Evolutionary conservation across 2,329 filamentous ascomycete genomes (phyloP), one percentile per base, ranked within the genome.

Genomic region (Sporothrix schenckii): DNA sequence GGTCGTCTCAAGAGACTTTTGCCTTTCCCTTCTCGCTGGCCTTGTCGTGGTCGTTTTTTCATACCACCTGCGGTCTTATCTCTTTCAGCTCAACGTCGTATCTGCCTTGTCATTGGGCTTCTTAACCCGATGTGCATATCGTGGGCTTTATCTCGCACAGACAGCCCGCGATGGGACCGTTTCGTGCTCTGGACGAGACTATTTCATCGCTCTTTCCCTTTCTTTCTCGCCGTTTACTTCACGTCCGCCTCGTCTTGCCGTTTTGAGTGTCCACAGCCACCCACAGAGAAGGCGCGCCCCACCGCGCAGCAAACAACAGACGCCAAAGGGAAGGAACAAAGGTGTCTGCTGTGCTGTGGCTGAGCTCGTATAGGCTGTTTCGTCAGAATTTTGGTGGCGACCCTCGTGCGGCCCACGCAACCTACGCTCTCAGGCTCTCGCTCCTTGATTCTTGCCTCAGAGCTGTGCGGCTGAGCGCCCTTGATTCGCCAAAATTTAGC

Each of bases 271-370:
- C 49, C n/a, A 39, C 44, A 19, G 56, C 13, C 56, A 61, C 56
- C 56, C 11, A 41, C 44, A 2, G 11, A 24, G 56, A n/a, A 44
- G 56, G 56, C 11, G 34, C n/a, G 34, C 10, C 34, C 56, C 56
- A 44, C 56, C n/a, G 19, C 34, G n/a, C 24, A n/a, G 56, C 34
- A 61, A 34, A 61, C 34, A 60, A 21, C n/a, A 34, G n/a, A 3
- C 19, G 41, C 2, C 19, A 21, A 60, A 60, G 56, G 34, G 34
- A 61, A 61, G 24, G 56, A 24, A 11, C 30, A 11, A 21, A 61
- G 44, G 56, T 34, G 58, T 44, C 56, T 41, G 58, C 58, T 69
- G 49, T 47, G 68, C 58, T 21, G 66, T 69, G 68, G 68, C 68
- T 60, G 60, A 69, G 68, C 68, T 65, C 21, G 4, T 44, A 54